Evolutionary conservation across 805 yeast species (phyloP).

Genomic region (Saccharomycopsis fermentans): DNA sequence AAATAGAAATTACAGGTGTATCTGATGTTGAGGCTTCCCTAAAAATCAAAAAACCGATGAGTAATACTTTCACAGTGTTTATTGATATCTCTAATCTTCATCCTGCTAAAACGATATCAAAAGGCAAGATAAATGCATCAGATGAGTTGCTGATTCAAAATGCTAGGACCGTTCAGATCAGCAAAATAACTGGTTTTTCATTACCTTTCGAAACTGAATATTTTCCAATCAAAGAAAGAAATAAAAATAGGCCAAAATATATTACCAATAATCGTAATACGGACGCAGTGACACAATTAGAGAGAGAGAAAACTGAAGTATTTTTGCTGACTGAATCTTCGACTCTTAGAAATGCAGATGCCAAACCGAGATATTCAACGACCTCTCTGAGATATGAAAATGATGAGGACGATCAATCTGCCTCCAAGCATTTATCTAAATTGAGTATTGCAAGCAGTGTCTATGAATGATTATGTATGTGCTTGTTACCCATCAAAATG

Average conservation of each 20-base stretch:
- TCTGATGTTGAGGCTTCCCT: background rate
- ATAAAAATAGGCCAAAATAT: background rate
- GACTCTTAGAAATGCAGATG: background rate
- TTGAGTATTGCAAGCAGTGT: background rate
- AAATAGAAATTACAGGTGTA: background rate
- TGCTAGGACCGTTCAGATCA: background rate
- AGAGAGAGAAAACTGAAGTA: background rate
- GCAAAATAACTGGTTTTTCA: background rate
- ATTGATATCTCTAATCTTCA: background rate
- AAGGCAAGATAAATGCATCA: too few species aligned
- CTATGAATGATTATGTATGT: background rate
- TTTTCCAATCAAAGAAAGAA: background rate
- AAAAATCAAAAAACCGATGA: background rate
- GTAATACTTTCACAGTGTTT: background rate
- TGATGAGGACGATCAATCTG: background rate
- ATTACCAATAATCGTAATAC: background rate
- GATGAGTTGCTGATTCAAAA: too few species aligned
- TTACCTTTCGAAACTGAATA: background rate
- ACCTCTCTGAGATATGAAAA: background rate
- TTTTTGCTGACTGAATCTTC: background rate
- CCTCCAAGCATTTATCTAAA: background rate
- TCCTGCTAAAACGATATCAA: background rate
- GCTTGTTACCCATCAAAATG: too few species aligned
- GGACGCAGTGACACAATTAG: background rate
- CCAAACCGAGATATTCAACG: background rate